Conservation (phyloP, 1,139 yeast genomes). For the Sugiyamaella xylanicola region DNA sequence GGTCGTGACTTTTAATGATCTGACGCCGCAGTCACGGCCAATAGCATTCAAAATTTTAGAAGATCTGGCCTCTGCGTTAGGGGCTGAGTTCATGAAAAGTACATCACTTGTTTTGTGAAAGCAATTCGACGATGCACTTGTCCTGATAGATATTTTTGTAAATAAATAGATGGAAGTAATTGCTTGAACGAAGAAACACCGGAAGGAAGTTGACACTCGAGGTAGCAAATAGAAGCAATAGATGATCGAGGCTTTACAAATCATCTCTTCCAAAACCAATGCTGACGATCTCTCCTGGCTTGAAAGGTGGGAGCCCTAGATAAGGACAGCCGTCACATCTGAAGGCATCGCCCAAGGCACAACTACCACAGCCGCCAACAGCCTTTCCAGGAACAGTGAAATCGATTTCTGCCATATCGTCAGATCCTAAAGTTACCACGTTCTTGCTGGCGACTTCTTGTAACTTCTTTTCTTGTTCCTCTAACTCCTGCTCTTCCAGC, state of each 20-base stretch:
- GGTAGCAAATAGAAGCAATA: too few relatives aligned
- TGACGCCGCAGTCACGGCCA: constrained; percentile 3
- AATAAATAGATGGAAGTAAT: not conserved
- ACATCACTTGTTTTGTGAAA: constrained; percentile 6
- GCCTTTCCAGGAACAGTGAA: constrained; percentile 90
- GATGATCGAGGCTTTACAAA: too few relatives aligned
- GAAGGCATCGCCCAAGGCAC: constrained; percentile 97
- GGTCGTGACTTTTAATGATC: not conserved
- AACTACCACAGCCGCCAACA: constrained; percentile 93
- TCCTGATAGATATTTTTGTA: not conserved
- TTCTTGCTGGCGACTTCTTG: constrained; percentile 19
- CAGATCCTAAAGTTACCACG: constrained; percentile 59
- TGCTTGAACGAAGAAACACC: not conserved
- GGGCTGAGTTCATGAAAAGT: constrained; percentile 18
- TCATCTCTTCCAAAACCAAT: constrained; percentile 41
- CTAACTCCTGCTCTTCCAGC: constrained; percentile 48
- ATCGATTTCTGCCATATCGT: constrained; percentile 79
- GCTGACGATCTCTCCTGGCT: constrained; percentile 78
- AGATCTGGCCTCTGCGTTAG: constrained; percentile 21
- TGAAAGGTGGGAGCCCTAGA: constrained; percentile 94
- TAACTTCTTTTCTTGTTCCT: constrained; percentile 35
- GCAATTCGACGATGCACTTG: not conserved
- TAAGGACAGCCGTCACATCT: constrained; percentile 98
- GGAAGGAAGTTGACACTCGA: too few relatives aligned
- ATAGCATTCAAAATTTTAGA: constrained; percentile 10